These are phyloP conservation scores for Nelumbo lutea DNA, from an alignment of 164 flowering plant species.

Conservation along the genomic window DNA sequence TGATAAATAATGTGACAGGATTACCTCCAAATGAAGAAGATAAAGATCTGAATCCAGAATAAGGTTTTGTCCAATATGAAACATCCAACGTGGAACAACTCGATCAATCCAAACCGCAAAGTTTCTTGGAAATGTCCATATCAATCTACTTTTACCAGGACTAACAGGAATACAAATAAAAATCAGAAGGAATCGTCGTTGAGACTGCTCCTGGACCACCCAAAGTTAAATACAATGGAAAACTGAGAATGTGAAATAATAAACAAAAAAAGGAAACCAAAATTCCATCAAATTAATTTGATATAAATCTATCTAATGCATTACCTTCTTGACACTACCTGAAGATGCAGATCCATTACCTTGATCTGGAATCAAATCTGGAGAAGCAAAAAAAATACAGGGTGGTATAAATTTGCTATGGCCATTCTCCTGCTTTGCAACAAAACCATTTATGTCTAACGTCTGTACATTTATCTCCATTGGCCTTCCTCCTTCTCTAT, in stretches of 20 bases:
- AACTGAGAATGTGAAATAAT: not conserved
- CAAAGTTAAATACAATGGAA: not conserved
- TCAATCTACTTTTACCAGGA: conserved; percentile 85
- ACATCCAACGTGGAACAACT: conserved; percentile 74
- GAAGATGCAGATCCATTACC: conserved; percentile 18
- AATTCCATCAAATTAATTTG: too few relatives aligned
- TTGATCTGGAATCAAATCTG: not conserved
- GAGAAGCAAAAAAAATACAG: conserved; percentile 18
- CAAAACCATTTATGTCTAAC: conserved; percentile 48
- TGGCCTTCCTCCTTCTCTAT: conserved; percentile 86
- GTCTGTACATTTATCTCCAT: conserved; percentile 44
- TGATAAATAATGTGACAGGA: too few relatives aligned
- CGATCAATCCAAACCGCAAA: conserved; percentile 63
- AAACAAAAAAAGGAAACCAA: too few relatives aligned
- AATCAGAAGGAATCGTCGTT: conserved; percentile 34
- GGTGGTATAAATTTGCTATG: conserved; percentile 54
- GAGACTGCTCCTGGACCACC: conserved; percentile 27
- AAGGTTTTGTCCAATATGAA: conserved; percentile 73
- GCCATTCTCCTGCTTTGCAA: conserved; percentile 42
- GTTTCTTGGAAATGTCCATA: conserved; percentile 79
- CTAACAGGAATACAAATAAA: conserved; percentile 82
- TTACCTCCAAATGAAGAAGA: conserved; percentile 71
- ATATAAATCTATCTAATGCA: not conserved
- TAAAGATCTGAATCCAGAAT: conserved; percentile 82
- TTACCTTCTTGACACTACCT: conserved; percentile 33